These are phyloP conservation scores for Amanita rimosa DNA, from an alignment of 768 basidiomycete species.

Conservation along the genomic window DNA sequence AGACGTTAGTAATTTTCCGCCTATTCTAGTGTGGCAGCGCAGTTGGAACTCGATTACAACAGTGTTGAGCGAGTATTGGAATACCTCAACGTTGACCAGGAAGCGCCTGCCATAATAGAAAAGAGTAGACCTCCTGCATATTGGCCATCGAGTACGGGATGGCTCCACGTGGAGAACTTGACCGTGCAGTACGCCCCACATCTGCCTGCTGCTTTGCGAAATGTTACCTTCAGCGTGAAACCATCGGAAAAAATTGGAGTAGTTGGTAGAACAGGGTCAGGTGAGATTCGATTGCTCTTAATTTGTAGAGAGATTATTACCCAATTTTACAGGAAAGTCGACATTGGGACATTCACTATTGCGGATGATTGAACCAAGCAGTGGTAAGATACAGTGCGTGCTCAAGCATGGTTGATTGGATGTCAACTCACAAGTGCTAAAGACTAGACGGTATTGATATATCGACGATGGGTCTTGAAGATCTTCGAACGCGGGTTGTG, in stretches of 20 bases:
- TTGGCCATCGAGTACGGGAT: slow-evolving; percentile 55
- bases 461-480: slow-evolving; percentile 54
- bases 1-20: background rate
- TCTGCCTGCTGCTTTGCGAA: slow-evolving; percentile 46
- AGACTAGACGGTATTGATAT: slow-evolving; percentile 69
- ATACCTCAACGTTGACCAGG: slow-evolving; percentile 57
- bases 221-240: slow-evolving; percentile 45
- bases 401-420: background rate
- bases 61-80: slow-evolving; percentile 65
- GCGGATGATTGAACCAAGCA: slow-evolving; percentile 48
- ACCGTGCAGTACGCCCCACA: slow-evolving; percentile 53
- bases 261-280: slow-evolving; percentile 61
- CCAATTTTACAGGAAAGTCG: slow-evolving; percentile 32
- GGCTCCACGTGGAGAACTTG: slow-evolving; percentile 45
- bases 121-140: slow-evolving; percentile 54
- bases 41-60: slow-evolving; percentile 65
- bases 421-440: background rate
- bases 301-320: background rate
- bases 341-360: slow-evolving; percentile 47
- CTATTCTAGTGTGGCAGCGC: slow-evolving; percentile 43
- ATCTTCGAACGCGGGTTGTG: slow-evolving; percentile 52
- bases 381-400: slow-evolving; percentile 47
- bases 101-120: slow-evolving; percentile 50
- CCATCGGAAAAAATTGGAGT: slow-evolving; percentile 62
- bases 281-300: slow-evolving; percentile 16